Percentiles rank a stretch among this genome's conserved stretches.
These are phyloP conservation scores for Artemisia annua DNA, from an alignment of 129 eudicot species.

Conservation along the genomic window DNA sequence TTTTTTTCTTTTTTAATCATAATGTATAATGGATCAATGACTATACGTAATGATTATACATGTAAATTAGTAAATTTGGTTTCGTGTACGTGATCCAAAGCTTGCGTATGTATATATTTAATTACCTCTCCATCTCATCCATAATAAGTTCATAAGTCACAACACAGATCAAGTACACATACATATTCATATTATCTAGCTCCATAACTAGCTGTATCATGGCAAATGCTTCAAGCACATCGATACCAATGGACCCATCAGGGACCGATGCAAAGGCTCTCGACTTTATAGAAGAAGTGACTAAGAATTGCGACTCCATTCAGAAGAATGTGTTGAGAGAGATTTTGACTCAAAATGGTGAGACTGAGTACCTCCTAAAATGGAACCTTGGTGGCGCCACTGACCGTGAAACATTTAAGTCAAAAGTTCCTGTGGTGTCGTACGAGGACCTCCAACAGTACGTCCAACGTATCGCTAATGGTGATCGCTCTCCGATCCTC, in stretches of 20 bases:
- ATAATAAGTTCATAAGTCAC: too few relatives aligned
- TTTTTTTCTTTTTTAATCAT: too few relatives aligned
- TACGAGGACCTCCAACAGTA: conserved; percentile 79
- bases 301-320: conserved; percentile 49
- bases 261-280: conserved; percentile 73
- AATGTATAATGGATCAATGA: too few relatives aligned
- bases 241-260: conserved; percentile 52
- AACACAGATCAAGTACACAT: too few relatives aligned
- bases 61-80: too few relatives aligned
- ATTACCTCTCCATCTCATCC: too few relatives aligned
- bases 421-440: conserved; percentile 67
- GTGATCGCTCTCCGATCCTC: conserved; percentile 73
- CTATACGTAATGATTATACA: too few relatives aligned
- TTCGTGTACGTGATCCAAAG: too few relatives aligned
- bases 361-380: conserved; percentile 59
- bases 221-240: conserved; percentile 45
- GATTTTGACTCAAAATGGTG: conserved; percentile 59
- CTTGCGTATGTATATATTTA: too few relatives aligned
- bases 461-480: conserved; percentile 68
- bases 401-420: conserved; percentile 58
- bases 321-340: conserved; percentile 62
- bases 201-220: conserved; percentile 4
- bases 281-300: conserved; percentile 77
- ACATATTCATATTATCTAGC: too few relatives aligned
- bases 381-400: conserved; percentile 49